Base-by-base conservation (phyloP, 208 protist species). In the Trypanosoma scelopori region DNA sequence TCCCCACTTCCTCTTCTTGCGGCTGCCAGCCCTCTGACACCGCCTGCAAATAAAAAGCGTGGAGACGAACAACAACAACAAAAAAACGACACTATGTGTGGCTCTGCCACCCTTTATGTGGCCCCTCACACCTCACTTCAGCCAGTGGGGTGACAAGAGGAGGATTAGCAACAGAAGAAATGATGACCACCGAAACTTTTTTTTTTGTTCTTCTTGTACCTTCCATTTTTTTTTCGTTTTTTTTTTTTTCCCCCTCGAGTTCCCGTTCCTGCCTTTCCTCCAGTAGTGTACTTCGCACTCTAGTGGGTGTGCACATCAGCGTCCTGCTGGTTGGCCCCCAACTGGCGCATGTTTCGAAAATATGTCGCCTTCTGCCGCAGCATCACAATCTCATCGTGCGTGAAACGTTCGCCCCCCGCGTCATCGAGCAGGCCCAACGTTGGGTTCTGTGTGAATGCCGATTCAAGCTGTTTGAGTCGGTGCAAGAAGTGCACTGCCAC, bases 341-440 rank as follows among this genome's bases (percentile, higher is more conserved):
- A 82, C 43, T 71, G 74, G 15, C 59, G 60, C 82, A 92, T 89
- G 49, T 92, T 92, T 9, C 85, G 75, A 60, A 91, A 95, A 61
- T 93, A 95, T 28, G 77, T 52, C 2, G 84, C 86, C 79, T 91
- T 92, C 65, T 95, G 89, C 58, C 79, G 71, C 62, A 95, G 61
- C 63, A 95, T 87, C 16, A 81, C 89, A 9, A 95, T 37, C 49
- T 95, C 89, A 11, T 78, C 78, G 12, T 75, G 61, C 18, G 74
- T 85, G 71, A 87, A 93, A 55, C 81, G 77, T 35, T 69, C 71
- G 23, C 82, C 49, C 42, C 71, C 59, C 30, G 77, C 56, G 43
- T 71, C 69, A 22, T 73, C 71, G 27, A 91, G 37, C 15, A 92
- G 74, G 9, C 76, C 75, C 7, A 89, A 53, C 15, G 76, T 72